Evolutionary conservation across 2,329 filamentous ascomycete genomes (phyloP).

Genomic region (Clarireedia homoeocarpa): DNA sequence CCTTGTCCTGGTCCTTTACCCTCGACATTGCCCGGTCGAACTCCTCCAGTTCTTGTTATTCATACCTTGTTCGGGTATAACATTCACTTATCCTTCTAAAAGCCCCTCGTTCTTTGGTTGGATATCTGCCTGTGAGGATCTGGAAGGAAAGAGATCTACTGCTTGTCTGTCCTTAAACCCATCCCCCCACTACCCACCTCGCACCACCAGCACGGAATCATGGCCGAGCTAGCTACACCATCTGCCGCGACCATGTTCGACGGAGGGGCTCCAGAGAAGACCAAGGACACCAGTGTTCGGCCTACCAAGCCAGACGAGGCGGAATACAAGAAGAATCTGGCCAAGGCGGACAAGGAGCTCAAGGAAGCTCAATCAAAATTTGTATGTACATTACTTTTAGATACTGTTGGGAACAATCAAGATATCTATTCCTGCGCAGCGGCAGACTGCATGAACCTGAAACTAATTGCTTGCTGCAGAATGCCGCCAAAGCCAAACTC

Average conservation of each 20-base stretch:
- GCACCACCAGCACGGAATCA: conserved; percentile 20
- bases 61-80: background rate
- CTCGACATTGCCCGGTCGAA: background rate
- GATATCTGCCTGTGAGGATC: background rate
- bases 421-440: background rate
- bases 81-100: background rate
- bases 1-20: too few species aligned
- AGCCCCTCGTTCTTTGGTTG: background rate
- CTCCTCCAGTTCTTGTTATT: background rate
- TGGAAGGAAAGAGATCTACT: background rate
- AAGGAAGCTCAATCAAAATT: conserved; percentile 64
- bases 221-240: conserved; percentile 40
- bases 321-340: conserved; percentile 70
- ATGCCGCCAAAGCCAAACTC: conserved; percentile 79
- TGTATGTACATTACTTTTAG: conserved; percentile 37
- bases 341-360: conserved; percentile 81
- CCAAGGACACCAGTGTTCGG: conserved; percentile 37
- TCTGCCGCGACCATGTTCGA: conserved; percentile 35
- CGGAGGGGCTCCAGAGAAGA: conserved; percentile 28
- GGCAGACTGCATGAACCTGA: conserved; percentile 9
- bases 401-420: background rate
- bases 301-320: conserved; percentile 85
- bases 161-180: background rate
- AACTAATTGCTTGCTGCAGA: conserved; percentile 45
- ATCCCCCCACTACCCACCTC: background rate